phyloP scores from a whole-genome alignment of 2,329 filamentous ascomycete species.

The Teratosphaeria nubilosa region DNA sequence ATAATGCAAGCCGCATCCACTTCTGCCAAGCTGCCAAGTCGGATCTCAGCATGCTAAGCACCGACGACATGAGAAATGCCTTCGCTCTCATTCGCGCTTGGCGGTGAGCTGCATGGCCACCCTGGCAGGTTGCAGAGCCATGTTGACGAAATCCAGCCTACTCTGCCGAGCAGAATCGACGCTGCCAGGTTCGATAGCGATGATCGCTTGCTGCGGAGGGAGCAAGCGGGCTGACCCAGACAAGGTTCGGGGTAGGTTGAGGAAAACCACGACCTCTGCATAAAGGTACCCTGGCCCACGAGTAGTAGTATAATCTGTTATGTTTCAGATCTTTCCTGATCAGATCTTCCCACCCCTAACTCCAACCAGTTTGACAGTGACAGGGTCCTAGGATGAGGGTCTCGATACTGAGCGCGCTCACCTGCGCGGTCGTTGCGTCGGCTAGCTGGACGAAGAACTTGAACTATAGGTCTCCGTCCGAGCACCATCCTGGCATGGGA shows the following conservation, averaged over 20 bases:
- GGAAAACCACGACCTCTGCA: not conserved
- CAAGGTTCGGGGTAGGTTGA: not conserved
- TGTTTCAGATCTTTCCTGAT: not conserved
- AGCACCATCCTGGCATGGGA: slow-evolving; percentile 51
- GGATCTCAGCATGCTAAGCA: not conserved
- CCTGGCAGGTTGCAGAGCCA: not conserved
- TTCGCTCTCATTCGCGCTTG: not conserved
- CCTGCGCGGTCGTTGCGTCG: slow-evolving; percentile 12
- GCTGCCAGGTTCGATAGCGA: not conserved
- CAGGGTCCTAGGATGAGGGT: slow-evolving; percentile 9
- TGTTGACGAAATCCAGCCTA: not conserved
- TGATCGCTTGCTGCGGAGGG: too few species aligned
- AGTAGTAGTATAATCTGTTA: not conserved
- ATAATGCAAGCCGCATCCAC: not conserved
- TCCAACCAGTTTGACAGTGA: not conserved
- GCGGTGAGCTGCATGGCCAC: not conserved
- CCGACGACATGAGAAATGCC: not conserved
- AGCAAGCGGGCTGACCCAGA: not conserved
- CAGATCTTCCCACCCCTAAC: not conserved
- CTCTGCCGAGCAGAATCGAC: not conserved
- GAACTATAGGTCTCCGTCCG: slow-evolving; percentile 54
- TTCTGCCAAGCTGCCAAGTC: not conserved
- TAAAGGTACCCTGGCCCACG: not conserved
- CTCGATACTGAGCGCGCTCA: slow-evolving; percentile 9
- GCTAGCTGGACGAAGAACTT: slow-evolving; percentile 19